Conservation (phyloP, 2,329 filamentous ascomycete genomes). For the Trichoderma aggressivum region DNA sequence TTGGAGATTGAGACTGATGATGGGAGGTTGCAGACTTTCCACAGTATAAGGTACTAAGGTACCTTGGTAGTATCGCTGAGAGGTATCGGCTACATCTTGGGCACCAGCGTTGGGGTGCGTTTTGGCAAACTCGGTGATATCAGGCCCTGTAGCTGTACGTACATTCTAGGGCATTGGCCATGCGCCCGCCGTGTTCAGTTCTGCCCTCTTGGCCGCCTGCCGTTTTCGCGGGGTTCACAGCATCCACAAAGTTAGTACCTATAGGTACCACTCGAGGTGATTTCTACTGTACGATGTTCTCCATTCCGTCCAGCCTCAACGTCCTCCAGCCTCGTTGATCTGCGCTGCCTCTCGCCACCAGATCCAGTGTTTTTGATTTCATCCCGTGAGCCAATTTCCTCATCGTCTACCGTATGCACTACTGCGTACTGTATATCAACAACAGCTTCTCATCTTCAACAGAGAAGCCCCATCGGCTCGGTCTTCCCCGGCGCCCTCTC, state of each 20-base stretch:
- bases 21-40: no score
- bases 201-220: neutral
- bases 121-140: neutral
- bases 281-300: neutral
- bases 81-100: neutral
- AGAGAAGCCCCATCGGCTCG: neutral
- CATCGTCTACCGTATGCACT: neutral
- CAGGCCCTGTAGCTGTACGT: neutral
- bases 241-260: neutral
- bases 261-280: neutral
- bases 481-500: neutral
- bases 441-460: neutral
- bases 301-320: neutral
- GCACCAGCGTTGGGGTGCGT: neutral
- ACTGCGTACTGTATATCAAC: neutral
- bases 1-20: neutral
- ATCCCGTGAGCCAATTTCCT: neutral
- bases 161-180: neutral
- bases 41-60: no score
- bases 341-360: neutral
- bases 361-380: neutral
- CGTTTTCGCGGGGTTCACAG: neutral
- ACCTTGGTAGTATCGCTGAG: neutral
- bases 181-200: neutral
- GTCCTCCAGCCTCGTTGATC: neutral